A percentile compares a stretch with the other conserved stretches of the same genome.
Conservation (phyloP, 768 basidiomycete species). For the Hygrophoropsis aurantiaca region DNA sequence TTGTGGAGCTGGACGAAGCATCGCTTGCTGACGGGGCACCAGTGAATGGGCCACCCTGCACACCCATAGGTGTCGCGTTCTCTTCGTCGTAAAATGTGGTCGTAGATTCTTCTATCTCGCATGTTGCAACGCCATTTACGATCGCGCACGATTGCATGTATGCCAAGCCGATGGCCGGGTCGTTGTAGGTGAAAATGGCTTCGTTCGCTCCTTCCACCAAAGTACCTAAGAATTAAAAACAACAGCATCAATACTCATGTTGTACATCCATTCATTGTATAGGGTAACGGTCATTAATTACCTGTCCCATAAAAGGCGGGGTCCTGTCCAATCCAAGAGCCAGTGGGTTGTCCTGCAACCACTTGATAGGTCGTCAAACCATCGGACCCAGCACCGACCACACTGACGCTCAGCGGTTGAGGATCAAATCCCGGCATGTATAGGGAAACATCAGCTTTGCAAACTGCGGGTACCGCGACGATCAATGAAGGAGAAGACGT, state of each 20-base stretch:
- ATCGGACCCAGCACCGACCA: constrained; percentile 40
- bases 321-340: constrained; percentile 24
- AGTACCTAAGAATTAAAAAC: constrained; percentile 3
- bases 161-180: constrained; percentile 4
- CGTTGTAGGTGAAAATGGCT: constrained; percentile 8
- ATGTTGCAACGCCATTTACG: constrained; percentile 3
- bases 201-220: constrained; percentile 5
- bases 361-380: constrained; percentile 44
- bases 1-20: neutral
- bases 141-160: constrained; percentile 12
- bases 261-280: neutral
- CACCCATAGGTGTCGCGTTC: constrained; percentile 6
- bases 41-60: constrained; percentile 8
- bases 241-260: neutral
- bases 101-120: neutral
- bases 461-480: constrained; percentile 7
- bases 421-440: constrained; percentile 47
- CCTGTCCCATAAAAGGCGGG: constrained; percentile 39
- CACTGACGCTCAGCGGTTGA: constrained; percentile 41
- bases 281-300: constrained; percentile 12
- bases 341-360: constrained; percentile 34
- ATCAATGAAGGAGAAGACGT: constrained; percentile 3
- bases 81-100: neutral
- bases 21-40: constrained; percentile 2
- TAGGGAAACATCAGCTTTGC: constrained; percentile 29